Evolutionary conservation across 108 stramenopile species (phyloP).

Genomic region (Bacterosira constricta): DNA sequence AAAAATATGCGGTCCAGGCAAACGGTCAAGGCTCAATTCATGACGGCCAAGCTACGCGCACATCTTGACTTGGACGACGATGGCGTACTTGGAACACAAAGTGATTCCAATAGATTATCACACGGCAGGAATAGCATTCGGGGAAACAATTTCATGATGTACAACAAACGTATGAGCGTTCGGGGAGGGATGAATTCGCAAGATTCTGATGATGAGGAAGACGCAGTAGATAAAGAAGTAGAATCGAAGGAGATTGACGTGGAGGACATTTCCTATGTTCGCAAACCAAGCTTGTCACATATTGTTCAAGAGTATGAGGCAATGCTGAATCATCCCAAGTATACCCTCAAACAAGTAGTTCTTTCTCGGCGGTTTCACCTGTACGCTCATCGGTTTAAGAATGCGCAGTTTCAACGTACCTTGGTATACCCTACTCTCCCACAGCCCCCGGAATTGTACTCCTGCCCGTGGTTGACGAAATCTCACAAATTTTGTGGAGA

Average conservation of each 20-base stretch:
- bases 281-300: slow-evolving; percentile 20
- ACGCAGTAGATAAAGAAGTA: not conserved
- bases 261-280: slow-evolving; percentile 10
- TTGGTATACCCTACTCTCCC: not conserved
- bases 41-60: no score
- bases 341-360: slow-evolving; percentile 24
- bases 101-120: no score
- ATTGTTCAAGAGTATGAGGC: slow-evolving; percentile 22
- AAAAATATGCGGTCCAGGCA: no score
- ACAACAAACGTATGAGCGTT: no score
- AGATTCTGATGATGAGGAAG: not conserved
- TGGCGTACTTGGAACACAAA: no score
- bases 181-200: not conserved
- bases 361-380: slow-evolving; percentile 23
- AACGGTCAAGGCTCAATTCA: no score
- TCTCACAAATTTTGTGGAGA: slow-evolving; percentile 10
- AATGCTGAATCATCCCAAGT: slow-evolving; percentile 31
- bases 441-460: not conserved
- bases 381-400: not conserved
- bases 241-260: slow-evolving; percentile 8
- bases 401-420: not conserved
- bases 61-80: no score
- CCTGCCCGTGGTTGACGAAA: slow-evolving; percentile 19
- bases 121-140: not conserved
- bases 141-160: not conserved